Evolutionary conservation across 805 yeast species (phyloP), one percentile per base, ranked within the genome.

Genomic region (Lachancea kluyveri): DNA sequence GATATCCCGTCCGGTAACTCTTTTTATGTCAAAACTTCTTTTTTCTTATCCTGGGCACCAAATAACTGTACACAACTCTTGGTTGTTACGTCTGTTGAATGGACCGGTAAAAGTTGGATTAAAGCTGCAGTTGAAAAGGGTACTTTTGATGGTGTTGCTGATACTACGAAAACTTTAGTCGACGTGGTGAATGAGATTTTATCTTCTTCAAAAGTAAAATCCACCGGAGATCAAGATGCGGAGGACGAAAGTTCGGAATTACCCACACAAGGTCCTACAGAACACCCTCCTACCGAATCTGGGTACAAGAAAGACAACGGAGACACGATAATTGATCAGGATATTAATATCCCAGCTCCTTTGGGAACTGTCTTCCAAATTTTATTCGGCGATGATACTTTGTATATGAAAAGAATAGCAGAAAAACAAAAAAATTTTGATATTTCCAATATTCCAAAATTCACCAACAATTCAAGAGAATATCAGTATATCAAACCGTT

Each of bases 1-100:
- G 92, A 82, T 59, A 85, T 82, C n/a, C 94, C 94, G 0, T 75
- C 82, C 20, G 92, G 94, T 6, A 69, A 65, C 41, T 64, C 80
- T 0, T 83, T 83, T 43, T 65, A 68, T 28, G 80, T 79, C 3
- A 64, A 67, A 32, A 78, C 92, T 2, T 62, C 66, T 17, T 66
- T 70, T 21, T 68, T 67, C 43, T 55, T 80, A 5, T 64, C 74
- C 8, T 82, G 94, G 92, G 82, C 68, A 4, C 62, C 60, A 2
- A 65, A 67, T 30, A 77, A 77, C 49, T 37, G 55, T 6, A 79
- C 88, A 0, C 62, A 60, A 16, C 21, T 80, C 5, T 59, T 61
- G 15, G 72, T 78, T 10, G 67, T 72, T 19, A 77, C 79, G 2
- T 58, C 59, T 18, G 68, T 80, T 26, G 73, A 74, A 34, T 83